Conservation (phyloP, 1,139 yeast species). For the Diutina pseudorugosa region DNA sequence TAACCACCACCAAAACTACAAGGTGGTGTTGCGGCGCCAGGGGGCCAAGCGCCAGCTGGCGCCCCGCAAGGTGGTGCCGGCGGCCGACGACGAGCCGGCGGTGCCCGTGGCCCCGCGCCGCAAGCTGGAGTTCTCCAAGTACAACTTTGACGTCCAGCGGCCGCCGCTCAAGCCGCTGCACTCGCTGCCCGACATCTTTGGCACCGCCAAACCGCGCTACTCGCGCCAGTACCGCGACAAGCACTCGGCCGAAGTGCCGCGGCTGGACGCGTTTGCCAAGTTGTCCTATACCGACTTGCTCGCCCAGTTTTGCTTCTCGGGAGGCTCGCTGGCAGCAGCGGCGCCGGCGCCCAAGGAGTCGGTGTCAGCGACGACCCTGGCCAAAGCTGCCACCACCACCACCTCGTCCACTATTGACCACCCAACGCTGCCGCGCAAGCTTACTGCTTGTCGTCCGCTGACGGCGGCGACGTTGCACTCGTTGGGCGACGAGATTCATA, state of each 20-base stretch:
- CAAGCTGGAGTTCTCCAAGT: neutral
- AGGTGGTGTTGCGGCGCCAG: neutral
- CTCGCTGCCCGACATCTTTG: neutral
- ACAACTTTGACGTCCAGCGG: constrained; percentile 1
- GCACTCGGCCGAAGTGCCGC: neutral
- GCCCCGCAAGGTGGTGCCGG: neutral
- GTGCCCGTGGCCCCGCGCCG: neutral
- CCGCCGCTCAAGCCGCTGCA: neutral
- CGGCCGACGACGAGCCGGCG: neutral
- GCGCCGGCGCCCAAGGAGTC: neutral
- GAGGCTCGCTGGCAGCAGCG: neutral
- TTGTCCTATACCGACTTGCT: constrained; percentile 2
- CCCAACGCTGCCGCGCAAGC: neutral
- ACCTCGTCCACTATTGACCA: neutral
- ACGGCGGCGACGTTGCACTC: constrained; percentile 3
- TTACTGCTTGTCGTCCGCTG: neutral
- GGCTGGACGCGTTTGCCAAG: neutral
- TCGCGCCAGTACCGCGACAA: neutral
- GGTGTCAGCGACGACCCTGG: no score
- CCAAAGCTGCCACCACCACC: neutral
- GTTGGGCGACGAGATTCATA: constrained; percentile 1
- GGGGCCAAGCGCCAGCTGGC: neutral
- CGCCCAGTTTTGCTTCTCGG: constrained; percentile 1
- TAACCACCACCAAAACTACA: neutral
- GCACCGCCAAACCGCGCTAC: neutral